phyloP scores from a whole-genome alignment of 176 grass and related monocot species.

The Dactylis glomerata region DNA sequence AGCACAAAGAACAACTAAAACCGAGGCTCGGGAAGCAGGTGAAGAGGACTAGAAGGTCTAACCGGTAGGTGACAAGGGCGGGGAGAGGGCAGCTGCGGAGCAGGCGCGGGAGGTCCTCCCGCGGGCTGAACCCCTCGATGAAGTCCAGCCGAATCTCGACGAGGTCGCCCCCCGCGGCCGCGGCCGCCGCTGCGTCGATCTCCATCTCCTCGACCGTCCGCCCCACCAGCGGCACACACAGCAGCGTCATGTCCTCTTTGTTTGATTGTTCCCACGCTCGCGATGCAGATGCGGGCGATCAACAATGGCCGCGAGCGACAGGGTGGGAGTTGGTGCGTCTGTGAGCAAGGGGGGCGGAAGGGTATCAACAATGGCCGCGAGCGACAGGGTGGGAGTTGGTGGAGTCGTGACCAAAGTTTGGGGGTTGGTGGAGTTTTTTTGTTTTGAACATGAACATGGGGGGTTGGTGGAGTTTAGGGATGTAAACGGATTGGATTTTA shows the following conservation, averaged over 20 bases:
- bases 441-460: too few relatives aligned
- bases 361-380: too few relatives aligned
- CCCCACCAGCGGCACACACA: constrained; percentile 81
- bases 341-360: too few relatives aligned
- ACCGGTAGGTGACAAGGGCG: constrained; percentile 84
- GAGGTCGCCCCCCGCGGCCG: constrained; percentile 56
- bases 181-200: constrained; percentile 56
- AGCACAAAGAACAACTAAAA: background rate
- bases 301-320: background rate
- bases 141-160: constrained; percentile 94
- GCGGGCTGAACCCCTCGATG: constrained; percentile 56
- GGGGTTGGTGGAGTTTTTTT: too few relatives aligned
- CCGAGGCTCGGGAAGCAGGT: background rate
- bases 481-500: too few relatives aligned
- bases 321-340: background rate
- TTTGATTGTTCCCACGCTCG: background rate
- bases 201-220: constrained; percentile 86
- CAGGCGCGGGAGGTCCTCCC: constrained; percentile 55
- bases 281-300: constrained; percentile 14
- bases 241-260: constrained; percentile 59
- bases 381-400: too few relatives aligned
- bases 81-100: constrained; percentile 62
- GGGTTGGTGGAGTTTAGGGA: too few relatives aligned
- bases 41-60: background rate
- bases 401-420: too few relatives aligned